These are phyloP conservation scores for Mucor velutinosus DNA, from an alignment of 371 early-diverging fungal genomes.

Conservation along the genomic window DNA sequence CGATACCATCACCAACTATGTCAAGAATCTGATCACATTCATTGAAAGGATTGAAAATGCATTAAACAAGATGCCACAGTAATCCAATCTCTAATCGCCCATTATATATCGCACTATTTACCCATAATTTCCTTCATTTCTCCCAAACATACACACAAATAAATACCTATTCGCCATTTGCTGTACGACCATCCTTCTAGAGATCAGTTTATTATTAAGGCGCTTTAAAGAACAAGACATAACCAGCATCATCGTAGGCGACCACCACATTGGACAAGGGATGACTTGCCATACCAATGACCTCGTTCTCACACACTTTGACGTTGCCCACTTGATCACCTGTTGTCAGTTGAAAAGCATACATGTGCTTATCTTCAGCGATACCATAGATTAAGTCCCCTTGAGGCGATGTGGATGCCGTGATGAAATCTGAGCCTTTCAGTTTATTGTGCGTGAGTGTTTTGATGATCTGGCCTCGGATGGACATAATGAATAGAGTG, in stretches of 20 bases:
- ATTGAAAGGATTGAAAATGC: conserved; percentile 1
- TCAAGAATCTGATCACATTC: background rate
- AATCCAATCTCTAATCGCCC: background rate
- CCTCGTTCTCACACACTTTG: conserved; percentile 62
- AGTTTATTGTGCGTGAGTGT: conserved; percentile 36
- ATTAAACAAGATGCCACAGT: background rate
- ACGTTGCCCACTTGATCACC: conserved; percentile 39
- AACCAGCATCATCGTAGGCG: conserved; percentile 68
- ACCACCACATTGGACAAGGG: conserved; percentile 78
- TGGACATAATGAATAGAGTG: conserved; percentile 60
- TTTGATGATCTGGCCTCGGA: conserved; percentile 57
- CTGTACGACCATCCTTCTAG: too few relatives aligned
- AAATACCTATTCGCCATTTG: too few relatives aligned
- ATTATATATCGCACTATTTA: too few relatives aligned
- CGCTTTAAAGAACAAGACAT: conserved; percentile 57
- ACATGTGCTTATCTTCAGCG: conserved; percentile 61
- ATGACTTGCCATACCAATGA: conserved; percentile 72
- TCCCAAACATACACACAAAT: too few relatives aligned
- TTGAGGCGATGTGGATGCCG: conserved; percentile 68
- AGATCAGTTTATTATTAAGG: conserved; percentile 8
- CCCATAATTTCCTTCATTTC: background rate
- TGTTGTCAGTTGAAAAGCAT: conserved; percentile 60
- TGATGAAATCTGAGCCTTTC: conserved; percentile 63
- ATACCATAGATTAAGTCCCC: conserved; percentile 78
- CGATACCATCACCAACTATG: conserved; percentile 3